A percentile compares a stretch with the other conserved stretches of the same genome.
Evolutionary conservation across 192 early-diverging fungal species (phyloP).

Genomic region (Coemansia asiatica): DNA sequence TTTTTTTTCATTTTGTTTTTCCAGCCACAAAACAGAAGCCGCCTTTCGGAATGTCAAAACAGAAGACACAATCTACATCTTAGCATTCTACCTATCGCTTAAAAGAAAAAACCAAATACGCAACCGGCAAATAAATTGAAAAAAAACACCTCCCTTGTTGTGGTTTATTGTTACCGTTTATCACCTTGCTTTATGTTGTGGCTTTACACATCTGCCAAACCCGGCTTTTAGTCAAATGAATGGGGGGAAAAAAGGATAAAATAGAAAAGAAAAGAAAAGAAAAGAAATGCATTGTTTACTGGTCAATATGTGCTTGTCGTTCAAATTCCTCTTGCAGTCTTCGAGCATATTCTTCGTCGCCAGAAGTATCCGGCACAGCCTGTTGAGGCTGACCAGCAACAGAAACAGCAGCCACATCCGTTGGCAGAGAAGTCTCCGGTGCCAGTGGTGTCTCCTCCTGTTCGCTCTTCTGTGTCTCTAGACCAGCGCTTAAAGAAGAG

Average conservation of each 20-base stretch:
- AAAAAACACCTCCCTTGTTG: not conserved
- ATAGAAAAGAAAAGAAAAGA: not conserved
- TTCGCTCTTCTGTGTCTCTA: not conserved
- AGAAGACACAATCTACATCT: not conserved
- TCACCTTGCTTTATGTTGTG: too few relatives aligned
- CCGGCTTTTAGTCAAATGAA: too few relatives aligned
- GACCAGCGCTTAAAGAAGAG: too few relatives aligned
- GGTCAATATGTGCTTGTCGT: conserved; percentile 9
- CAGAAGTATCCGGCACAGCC: conserved; percentile 37
- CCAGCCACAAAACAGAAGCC: not conserved
- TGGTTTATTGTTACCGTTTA: too few relatives aligned
- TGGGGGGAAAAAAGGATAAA: not conserved
- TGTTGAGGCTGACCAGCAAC: not conserved
- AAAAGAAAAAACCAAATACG: too few relatives aligned
- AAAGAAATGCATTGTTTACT: conserved; percentile 2
- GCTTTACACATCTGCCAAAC: too few relatives aligned
- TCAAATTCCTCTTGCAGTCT: conserved; percentile 49
- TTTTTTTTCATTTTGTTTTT: not conserved
- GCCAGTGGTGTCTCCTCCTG: too few relatives aligned
- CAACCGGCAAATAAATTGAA: not conserved
- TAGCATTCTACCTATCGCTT: not conserved
- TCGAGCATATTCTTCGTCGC: conserved; percentile 46
- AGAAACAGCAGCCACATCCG: not conserved
- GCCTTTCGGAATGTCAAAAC: not conserved
- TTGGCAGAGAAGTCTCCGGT: too few relatives aligned